phyloP scores from a whole-genome alignment of 2,329 filamentous ascomycete species.

The Pezizomycotina sp. region DNA sequence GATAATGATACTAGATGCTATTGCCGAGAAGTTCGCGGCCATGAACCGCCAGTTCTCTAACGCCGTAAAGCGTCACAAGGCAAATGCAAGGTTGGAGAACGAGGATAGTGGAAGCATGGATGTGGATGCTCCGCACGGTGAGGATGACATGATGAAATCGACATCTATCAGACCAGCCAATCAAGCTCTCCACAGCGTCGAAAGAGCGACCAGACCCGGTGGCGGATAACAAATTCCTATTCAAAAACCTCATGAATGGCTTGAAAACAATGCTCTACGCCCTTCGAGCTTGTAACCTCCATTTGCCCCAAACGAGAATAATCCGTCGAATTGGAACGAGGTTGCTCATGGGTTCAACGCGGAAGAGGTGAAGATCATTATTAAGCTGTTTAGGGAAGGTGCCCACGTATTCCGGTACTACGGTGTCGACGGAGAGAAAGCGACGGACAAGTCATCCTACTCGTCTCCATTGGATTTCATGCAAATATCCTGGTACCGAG shows the following conservation, averaged over 20 bases:
- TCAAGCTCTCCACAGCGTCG: slow-evolving; percentile 85
- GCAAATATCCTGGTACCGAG: slow-evolving; percentile 46
- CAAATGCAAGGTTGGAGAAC: slow-evolving; percentile 41
- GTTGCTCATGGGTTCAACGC: slow-evolving; percentile 93
- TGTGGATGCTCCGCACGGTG: slow-evolving; percentile 46
- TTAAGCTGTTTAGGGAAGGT: slow-evolving; percentile 93
- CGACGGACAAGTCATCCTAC: slow-evolving; percentile 21
- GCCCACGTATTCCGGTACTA: slow-evolving; percentile 96
- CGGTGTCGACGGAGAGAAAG: slow-evolving; percentile 55
- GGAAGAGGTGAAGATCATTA: slow-evolving; percentile 89
- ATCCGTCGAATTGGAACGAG: slow-evolving; percentile 74
- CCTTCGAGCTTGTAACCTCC: slow-evolving; percentile 69
- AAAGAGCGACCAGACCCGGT: slow-evolving; percentile 77
- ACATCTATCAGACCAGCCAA: slow-evolving; percentile 90
- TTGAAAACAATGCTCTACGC: slow-evolving; percentile 95
- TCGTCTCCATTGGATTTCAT: slow-evolving; percentile 56
- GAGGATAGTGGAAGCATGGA: slow-evolving; percentile 73
- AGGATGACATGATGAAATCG: slow-evolving; percentile 96
- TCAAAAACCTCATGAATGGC: slow-evolving; percentile 89
- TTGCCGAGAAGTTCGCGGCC: slow-evolving; percentile 91
- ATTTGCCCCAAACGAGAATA: slow-evolving; percentile 41
- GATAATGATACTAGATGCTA: slow-evolving; percentile 93
- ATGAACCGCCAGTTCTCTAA: slow-evolving; percentile 97
- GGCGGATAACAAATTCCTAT: slow-evolving; percentile 89
- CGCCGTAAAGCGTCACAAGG: slow-evolving; percentile 82